Base-by-base conservation (phyloP, 2,329 filamentous ascomycete genomes). In the Monosporascus sp. region DNA sequence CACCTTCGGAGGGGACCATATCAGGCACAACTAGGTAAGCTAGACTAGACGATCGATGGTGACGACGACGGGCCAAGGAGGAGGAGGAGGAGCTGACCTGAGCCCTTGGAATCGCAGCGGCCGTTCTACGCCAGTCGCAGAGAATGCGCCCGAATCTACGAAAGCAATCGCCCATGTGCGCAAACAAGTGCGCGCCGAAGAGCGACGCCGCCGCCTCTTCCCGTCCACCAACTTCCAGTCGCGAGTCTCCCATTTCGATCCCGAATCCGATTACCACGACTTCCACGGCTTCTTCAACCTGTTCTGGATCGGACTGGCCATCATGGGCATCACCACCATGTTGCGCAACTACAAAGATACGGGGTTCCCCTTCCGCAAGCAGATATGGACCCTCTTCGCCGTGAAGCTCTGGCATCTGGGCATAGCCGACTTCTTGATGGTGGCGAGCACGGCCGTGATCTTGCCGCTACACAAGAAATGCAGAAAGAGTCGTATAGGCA, bases 241-340 rank as follows among this genome's bases (percentile, higher is more conserved):
- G 55, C 88, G 94, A 53, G 86, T 97, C 22, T 97, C 93, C 18
- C 93, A 99, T 73, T 96, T 99, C 68, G 94, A 99, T 67, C 91
- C 92, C 0, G 81, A 83, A 48, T 96, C 89, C 70, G 91, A 96
- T 65, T 92, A 97, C 69, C 85, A 85, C 65, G 91, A 99, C 71
- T 99, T 99, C 69, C 85, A 90, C 63, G 94, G 94, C 67, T 99
- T 99, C 80, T 99, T 97, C 74, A 90, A 94, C 51, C 82, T 99
- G 38, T 99, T 99, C 74, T 99, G 94, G 94, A 93, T 99, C 59
- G 90, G 90, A 9, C 78, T 99, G 54, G 90, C 89, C 61, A 96
- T 99, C 70, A 96, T 99, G 92, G 90, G 92, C 63, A 86, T 96
- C 57, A 97, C 93, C 3, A 89, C 89, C n/a, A 90, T 91, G 77